These are phyloP conservation scores for Pestalotiopsis sp. DNA, from an alignment of 2,329 filamentous ascomycete species.

Conservation along the genomic window DNA sequence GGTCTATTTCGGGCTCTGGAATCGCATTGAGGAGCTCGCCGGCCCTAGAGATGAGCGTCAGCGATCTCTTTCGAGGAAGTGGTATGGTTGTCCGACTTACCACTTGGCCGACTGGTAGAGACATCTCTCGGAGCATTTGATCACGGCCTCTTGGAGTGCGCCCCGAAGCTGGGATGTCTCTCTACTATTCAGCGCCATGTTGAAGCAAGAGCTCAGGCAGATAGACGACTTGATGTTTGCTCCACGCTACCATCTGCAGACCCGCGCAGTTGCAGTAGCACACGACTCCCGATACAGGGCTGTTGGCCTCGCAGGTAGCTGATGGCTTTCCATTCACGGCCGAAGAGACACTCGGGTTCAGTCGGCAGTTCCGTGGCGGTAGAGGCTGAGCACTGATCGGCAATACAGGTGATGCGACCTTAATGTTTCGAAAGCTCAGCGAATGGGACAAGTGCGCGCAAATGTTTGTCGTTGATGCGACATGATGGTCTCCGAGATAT, in stretches of 20 bases:
- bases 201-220: constrained; percentile 1
- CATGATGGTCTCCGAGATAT: not conserved
- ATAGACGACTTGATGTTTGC: not conserved
- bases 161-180: constrained; percentile 68
- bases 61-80: not conserved
- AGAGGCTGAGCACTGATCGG: not conserved
- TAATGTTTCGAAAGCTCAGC: not conserved
- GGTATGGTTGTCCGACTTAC: constrained; percentile 47
- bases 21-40: constrained; percentile 91
- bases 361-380: not conserved
- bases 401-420: not conserved
- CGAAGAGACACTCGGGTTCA: not conserved
- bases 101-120: constrained; percentile 97
- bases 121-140: constrained; percentile 92
- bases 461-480: not conserved
- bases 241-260: not conserved
- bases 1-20: constrained; percentile 49
- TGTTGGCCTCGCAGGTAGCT: not conserved
- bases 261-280: not conserved
- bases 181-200: constrained; percentile 58
- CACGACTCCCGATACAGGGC: not conserved
- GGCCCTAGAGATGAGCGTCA: constrained; percentile 62
- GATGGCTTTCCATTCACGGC: not conserved
- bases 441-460: not conserved
- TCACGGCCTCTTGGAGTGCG: constrained; percentile 80